Percentiles rank a stretch among this genome's conserved stretches.
phyloP scores from a whole-genome alignment of 208 protist species.

The Polymyxa betae region DNA sequence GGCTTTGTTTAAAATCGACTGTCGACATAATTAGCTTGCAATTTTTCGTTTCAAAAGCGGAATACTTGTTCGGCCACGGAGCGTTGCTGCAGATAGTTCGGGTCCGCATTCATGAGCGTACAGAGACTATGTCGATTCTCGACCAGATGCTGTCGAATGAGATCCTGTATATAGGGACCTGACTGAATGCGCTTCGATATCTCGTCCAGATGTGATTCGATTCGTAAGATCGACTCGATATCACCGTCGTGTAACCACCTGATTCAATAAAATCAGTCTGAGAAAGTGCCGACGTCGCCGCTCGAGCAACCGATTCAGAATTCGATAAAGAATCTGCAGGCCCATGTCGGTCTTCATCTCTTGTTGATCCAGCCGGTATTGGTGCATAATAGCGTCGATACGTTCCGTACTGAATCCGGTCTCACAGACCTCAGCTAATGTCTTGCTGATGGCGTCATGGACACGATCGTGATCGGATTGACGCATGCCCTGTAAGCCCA shows the following conservation, averaged over 20 bases:
- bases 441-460: neutral
- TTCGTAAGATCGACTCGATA: neutral
- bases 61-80: neutral
- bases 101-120: neutral
- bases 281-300: neutral
- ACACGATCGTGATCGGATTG: conserved; percentile 14
- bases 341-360: conserved; percentile 18
- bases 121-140: neutral
- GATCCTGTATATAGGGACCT: neutral
- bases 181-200: neutral
- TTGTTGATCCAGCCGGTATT: conserved; percentile 37
- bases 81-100: neutral
- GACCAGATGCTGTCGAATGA: neutral
- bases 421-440: neutral
- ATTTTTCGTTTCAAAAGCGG: too few relatives aligned
- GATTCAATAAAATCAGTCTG: neutral
- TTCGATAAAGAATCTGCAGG: neutral
- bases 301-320: conserved; percentile 5
- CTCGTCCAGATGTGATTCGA: neutral
- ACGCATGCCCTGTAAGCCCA: neutral
- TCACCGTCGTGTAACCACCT: neutral
- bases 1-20: neutral
- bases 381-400: conserved; percentile 44
- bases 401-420: conserved; percentile 11
- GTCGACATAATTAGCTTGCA: too few relatives aligned